Conservation (phyloP, 306 rosid species). For the Prosopis cineraria region DNA sequence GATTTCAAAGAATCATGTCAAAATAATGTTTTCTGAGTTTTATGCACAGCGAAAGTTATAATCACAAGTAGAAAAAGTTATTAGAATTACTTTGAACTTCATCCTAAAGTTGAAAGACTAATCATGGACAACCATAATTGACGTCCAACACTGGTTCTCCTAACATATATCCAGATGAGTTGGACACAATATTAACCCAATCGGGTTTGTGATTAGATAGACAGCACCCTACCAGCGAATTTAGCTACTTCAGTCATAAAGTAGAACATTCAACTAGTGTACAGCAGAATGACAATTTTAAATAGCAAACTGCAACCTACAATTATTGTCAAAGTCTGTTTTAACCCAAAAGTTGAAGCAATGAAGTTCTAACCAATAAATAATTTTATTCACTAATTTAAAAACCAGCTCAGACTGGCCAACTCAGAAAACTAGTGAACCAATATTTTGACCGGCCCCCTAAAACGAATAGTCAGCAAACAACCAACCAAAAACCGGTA, state of each 20-base stretch:
- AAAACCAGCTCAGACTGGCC: background rate
- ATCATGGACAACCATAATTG: background rate
- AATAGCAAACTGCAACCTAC: no score
- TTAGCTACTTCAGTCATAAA: conserved; percentile 3
- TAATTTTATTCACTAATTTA: background rate
- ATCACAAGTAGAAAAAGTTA: conserved; percentile 10
- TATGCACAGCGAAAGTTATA: conserved; percentile 19
- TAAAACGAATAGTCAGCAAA: no score
- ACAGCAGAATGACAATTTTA: conserved; percentile 4
- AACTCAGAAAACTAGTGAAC: no score
- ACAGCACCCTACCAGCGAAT: conserved; percentile 14
- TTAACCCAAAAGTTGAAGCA: background rate
- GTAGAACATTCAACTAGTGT: conserved; percentile 13
- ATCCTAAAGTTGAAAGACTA: conserved; percentile 1
- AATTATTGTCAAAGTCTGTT: no score
- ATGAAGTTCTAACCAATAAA: background rate
- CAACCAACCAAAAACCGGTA: no score
- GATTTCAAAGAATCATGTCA: conserved; percentile 31
- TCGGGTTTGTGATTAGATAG: conserved; percentile 8
- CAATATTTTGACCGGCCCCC: background rate
- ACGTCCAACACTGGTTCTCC: background rate
- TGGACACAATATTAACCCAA: background rate
- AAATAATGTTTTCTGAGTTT: conserved; percentile 17
- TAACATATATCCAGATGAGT: background rate
- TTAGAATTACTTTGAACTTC: conserved; percentile 16